Evolutionary conservation across 1,284 basidiomycete genomes (phyloP).

Genomic region (Moniliella sp.): DNA sequence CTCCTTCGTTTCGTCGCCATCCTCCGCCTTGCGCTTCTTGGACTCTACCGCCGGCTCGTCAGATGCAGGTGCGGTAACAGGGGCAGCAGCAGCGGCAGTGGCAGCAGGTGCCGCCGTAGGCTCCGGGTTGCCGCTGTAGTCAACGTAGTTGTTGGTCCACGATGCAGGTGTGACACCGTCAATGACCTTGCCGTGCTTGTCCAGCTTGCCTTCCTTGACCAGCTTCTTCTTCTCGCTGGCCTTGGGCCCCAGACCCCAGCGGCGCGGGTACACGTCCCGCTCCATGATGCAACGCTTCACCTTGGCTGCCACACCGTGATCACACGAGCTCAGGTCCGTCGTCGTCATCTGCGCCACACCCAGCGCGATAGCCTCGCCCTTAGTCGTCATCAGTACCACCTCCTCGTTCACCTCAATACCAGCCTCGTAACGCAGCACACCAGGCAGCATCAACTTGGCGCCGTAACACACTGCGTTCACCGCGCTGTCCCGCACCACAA

Average conservation of each 20-base stretch:
- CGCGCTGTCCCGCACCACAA: conserved; percentile 95
- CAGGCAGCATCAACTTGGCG: conserved; percentile 98
- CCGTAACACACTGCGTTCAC: conserved; percentile 99
- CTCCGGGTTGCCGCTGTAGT: too few relatives aligned
- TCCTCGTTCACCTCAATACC: conserved; percentile 91
- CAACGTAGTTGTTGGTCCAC: conserved; percentile 80
- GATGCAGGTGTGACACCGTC: conserved; percentile 71
- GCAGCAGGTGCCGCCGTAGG: conserved; percentile 37
- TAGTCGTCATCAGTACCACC: conserved; percentile 97
- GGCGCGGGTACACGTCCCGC: conserved; percentile 85
- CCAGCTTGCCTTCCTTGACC: conserved; percentile 58
- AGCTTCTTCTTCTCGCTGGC: conserved; percentile 89
- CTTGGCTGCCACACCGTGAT: conserved; percentile 96
- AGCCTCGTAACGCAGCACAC: conserved; percentile 86
- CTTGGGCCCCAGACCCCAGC: conserved; percentile 91
- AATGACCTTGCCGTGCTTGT: conserved; percentile 80
- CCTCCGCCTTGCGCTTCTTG: conserved; percentile 6
- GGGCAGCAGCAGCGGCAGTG: conserved; percentile 39
- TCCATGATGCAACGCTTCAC: conserved; percentile 99
- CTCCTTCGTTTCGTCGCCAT: conserved; percentile 4
- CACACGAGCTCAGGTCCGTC: conserved; percentile 87
- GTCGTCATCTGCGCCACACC: conserved; percentile 67
- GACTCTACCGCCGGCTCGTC: conserved; percentile 3
- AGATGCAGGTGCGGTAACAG: conserved; percentile 16
- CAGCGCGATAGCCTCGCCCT: conserved; percentile 94